phyloP scores from a whole-genome alignment of 2,329 filamentous ascomycete species.

The Fusarium phyllophilum region DNA sequence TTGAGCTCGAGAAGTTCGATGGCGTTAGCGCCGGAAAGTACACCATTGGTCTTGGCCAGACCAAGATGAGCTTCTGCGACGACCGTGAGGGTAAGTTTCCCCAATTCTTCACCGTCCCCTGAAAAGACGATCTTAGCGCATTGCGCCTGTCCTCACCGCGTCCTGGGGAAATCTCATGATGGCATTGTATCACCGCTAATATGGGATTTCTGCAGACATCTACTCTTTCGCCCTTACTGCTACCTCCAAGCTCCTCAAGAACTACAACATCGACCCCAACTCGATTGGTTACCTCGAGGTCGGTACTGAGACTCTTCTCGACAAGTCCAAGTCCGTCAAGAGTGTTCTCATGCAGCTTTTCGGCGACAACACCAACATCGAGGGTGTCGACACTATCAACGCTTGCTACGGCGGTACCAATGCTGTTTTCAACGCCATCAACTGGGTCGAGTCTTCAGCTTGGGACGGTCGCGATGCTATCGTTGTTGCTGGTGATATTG shows the following conservation, averaged over 20 bases:
- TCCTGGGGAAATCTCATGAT: neutral
- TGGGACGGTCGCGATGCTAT: conserved; percentile 88
- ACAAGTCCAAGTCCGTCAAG: conserved; percentile 94
- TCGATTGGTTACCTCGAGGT: conserved; percentile 84
- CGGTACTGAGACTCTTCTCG: conserved; percentile 84
- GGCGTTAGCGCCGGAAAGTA: conserved; percentile 85
- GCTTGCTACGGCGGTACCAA: conserved; percentile 90
- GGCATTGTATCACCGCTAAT: conserved; percentile 27
- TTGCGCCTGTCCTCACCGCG: conserved; percentile 14
- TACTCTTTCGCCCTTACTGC: conserved; percentile 86
- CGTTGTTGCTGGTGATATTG: conserved; percentile 84
- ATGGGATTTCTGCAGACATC: conserved; percentile 69
- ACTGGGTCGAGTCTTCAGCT: conserved; percentile 87
- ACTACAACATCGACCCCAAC: conserved; percentile 84
- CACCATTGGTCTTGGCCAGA: conserved; percentile 91
- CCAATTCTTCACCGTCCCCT: conserved; percentile 23
- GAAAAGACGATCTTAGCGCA: conserved; percentile 12
- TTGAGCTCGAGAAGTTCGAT: conserved; percentile 87
- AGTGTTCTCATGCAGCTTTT: conserved; percentile 89
- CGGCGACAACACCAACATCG: conserved; percentile 83
- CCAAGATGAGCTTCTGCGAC: conserved; percentile 92
- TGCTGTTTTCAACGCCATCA: conserved; percentile 82
- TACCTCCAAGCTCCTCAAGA: conserved; percentile 79
- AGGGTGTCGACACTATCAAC: conserved; percentile 85
- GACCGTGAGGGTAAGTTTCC: conserved; percentile 77